Base-by-base conservation (phyloP, 2,329 filamentous ascomycete species). In the Claviceps sp. region DNA sequence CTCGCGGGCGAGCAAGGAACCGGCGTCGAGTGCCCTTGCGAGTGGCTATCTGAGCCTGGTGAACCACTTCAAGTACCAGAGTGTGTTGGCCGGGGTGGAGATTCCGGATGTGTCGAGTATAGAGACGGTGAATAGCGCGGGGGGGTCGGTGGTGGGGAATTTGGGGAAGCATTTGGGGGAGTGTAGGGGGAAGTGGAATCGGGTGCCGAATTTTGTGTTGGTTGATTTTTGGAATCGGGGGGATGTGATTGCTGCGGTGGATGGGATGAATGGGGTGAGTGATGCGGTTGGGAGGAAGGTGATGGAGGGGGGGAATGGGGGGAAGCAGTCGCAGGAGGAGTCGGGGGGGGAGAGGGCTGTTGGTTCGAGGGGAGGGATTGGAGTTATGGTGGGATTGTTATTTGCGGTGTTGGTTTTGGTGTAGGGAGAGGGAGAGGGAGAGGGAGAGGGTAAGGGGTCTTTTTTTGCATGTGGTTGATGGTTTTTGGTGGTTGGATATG, bases 171-270 rank as follows among this genome's bases (percentile, higher is more conserved):
- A 81, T 26, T 77, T 78, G 37, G 63, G 69, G 44, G 65, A 64
- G 53, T 90, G 81, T 64, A 67, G 70, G 50, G 61, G 59, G 2
- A 67, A 79, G 55, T 91, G 84, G 72, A 75, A 76, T n/a, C 66
- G 70, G 30, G 71, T 74, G 48, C 85, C 87, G n/a, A 81, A 75
- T 3, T 90, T 88, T 59, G 75, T 88, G 20, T 73, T 93, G 9
- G 85, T 91, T 1, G 87, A 94, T 66, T 91, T 88, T 65, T 89
- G 83, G 65, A 83, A 87, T 63, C 74, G 82, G 54, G 86, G 84
- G 0, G 80, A 84, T 0, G 78, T 85, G 37, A 79, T 93, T 51
- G 71, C 74, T 6, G 82, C 82, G 0, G 82, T 85, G 2, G 87
- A 93, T 66, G 66, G 60, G 46, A 65, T 88, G 61, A 91, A 91